Percentiles rank a stretch among this genome's conserved stretches.
phyloP scores from a whole-genome alignment of 2,329 filamentous ascomycete species.

The Colletotrichum somersetense region DNA sequence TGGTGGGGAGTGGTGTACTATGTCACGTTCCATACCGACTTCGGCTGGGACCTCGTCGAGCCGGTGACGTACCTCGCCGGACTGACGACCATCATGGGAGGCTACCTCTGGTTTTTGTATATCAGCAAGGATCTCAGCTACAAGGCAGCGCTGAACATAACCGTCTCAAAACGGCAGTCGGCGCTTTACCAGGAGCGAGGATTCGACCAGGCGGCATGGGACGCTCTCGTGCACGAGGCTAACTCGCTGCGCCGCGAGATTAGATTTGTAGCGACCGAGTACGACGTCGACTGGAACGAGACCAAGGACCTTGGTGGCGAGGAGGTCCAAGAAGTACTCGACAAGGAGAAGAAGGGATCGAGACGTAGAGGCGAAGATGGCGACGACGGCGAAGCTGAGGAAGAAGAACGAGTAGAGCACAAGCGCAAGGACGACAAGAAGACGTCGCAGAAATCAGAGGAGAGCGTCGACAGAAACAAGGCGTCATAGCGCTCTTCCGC shows the following conservation, averaged over 20 bases:
- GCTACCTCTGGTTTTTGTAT: constrained; percentile 94
- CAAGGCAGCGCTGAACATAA: constrained; percentile 87
- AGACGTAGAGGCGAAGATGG: constrained; percentile 54
- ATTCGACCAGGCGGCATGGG: constrained; percentile 84
- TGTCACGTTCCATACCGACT: constrained; percentile 76
- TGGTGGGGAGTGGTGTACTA: constrained; percentile 91
- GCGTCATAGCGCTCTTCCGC: constrained; percentile 11
- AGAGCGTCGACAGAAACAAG: constrained; percentile 29
- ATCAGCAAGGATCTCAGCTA: constrained; percentile 92
- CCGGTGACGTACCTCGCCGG: constrained; percentile 91
- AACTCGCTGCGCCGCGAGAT: constrained; percentile 84
- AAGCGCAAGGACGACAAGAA: constrained; percentile 48
- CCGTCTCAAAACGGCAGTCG: constrained; percentile 81
- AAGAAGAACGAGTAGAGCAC: constrained; percentile 52
- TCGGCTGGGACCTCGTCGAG: constrained; percentile 93
- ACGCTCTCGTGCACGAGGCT: constrained; percentile 81
- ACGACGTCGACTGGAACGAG: constrained; percentile 93
- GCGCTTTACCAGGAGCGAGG: constrained; percentile 81
- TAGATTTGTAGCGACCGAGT: constrained; percentile 83
- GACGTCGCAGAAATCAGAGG: constrained; percentile 46
- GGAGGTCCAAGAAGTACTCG: constrained; percentile 69
- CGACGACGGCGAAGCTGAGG: constrained; percentile 56
- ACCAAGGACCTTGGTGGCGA: constrained; percentile 77
- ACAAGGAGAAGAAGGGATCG: constrained; percentile 62
- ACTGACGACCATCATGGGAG: constrained; percentile 87